Evolutionary conservation across 2,329 filamentous ascomycete genomes (phyloP).

Genomic region (Balansia obtecta): DNA sequence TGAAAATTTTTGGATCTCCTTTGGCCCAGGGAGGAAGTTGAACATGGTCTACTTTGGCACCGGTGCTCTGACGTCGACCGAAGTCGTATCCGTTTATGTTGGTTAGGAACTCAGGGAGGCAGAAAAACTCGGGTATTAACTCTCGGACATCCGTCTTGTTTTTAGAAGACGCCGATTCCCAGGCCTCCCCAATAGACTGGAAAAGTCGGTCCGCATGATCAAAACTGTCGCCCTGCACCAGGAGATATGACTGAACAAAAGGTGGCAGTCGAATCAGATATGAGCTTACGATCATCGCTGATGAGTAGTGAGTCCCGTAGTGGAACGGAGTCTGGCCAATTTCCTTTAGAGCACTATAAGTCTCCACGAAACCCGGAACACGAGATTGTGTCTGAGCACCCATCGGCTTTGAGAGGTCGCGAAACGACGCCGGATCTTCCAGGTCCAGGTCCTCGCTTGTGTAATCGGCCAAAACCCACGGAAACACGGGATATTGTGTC

Average conservation of each 20-base stretch:
- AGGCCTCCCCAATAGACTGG: conserved; percentile 82
- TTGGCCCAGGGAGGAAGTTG: conserved; percentile 93
- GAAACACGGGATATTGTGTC: conserved; percentile 96
- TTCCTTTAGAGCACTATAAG: conserved; percentile 79
- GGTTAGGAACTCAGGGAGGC: conserved; percentile 84
- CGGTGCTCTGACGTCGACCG: conserved; percentile 70
- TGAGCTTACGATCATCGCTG: conserved; percentile 95
- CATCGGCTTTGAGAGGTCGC: conserved; percentile 92
- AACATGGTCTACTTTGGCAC: conserved; percentile 71
- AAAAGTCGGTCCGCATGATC: conserved; percentile 94
- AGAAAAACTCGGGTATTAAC: conserved; percentile 94
- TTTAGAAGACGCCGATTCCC: conserved; percentile 77
- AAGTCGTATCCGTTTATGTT: conserved; percentile 95
- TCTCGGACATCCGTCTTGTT: conserved; percentile 94
- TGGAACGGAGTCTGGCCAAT: conserved; percentile 92
- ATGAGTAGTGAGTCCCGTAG: conserved; percentile 97
- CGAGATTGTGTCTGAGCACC: conserved; percentile 72
- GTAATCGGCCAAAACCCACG: conserved; percentile 94
- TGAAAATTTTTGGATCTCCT: conserved; percentile 88
- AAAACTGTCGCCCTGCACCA: conserved; percentile 90
- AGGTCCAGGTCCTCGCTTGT: conserved; percentile 87
- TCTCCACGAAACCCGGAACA: conserved; percentile 67
- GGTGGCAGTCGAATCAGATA: conserved; percentile 92
- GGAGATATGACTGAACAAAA: conserved; percentile 88
- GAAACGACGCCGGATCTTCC: conserved; percentile 70